These are phyloP conservation scores for Phoenix dactylifera DNA, from an alignment of 176 grass and related monocot species.

Conservation along the genomic window DNA sequence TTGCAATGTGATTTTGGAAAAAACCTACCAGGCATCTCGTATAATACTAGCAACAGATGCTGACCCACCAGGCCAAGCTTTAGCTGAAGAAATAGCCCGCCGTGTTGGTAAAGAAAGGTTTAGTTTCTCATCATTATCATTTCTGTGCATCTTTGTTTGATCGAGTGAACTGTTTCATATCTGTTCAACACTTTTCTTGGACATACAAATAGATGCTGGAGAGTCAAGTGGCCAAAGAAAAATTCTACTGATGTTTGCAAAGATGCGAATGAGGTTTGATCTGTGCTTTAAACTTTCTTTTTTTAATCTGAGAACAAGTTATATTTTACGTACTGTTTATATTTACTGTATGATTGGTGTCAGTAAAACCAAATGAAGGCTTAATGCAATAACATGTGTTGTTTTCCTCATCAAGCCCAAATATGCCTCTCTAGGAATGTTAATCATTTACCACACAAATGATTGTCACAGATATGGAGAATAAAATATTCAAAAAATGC, in stretches of 20 bases:
- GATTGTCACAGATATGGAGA: too few species aligned
- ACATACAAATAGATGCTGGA: conserved; percentile 68
- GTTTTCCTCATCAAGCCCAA: too few species aligned
- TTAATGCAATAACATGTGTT: too few species aligned
- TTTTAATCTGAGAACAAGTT: neutral
- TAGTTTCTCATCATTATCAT: conserved; percentile 6
- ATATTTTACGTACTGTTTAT: too few species aligned
- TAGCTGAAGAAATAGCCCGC: conserved; percentile 88
- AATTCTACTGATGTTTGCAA: conserved; percentile 61
- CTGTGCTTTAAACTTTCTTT: neutral
- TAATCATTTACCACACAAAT: too few species aligned
- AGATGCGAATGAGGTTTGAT: conserved; percentile 94
- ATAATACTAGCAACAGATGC: conserved; percentile 96
- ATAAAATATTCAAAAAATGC: too few species aligned
- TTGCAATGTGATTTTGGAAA: neutral
- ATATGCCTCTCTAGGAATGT: too few species aligned
- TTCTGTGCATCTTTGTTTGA: conserved; percentile 2
- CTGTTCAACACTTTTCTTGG: conserved; percentile 16
- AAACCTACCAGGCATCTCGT: conserved; percentile 60
- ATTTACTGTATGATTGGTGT: too few species aligned
- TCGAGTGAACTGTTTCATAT: neutral
- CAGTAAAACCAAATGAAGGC: too few species aligned
- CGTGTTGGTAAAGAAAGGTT: conserved; percentile 98
- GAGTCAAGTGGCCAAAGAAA: conserved; percentile 84
- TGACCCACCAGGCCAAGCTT: conserved; percentile 67